phyloP scores from a whole-genome alignment of 768 basidiomycete species.

The Mycena kentingensis region DNA sequence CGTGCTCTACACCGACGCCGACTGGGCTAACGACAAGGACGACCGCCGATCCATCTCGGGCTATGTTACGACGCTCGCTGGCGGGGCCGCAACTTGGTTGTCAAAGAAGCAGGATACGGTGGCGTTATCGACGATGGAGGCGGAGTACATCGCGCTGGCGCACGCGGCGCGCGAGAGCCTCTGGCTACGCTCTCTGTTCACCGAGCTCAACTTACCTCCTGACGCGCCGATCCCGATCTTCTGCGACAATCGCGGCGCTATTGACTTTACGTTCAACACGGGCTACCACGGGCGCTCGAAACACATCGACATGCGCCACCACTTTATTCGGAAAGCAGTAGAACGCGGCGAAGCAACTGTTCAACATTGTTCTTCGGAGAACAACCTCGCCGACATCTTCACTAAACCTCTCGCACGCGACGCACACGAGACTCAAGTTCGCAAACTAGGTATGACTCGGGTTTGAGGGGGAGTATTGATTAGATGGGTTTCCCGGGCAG shows the following conservation, averaged over 20 bases:
- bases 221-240: conserved; percentile 10
- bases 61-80: conserved; percentile 30
- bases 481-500: too few species aligned
- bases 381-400: conserved; percentile 30
- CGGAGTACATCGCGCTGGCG: conserved; percentile 37
- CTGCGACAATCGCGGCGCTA: conserved; percentile 36
- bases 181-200: conserved; percentile 28
- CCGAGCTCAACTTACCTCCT: conserved; percentile 5
- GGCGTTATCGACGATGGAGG: conserved; percentile 36
- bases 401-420: too few species aligned
- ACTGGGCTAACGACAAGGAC: conserved; percentile 26
- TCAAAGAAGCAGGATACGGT: conserved; percentile 33
- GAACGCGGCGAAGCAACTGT: neutral
- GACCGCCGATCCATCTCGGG: conserved; percentile 30
- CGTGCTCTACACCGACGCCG: conserved; percentile 23
- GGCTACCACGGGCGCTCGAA: conserved; percentile 30
- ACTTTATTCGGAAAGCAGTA: conserved; percentile 30
- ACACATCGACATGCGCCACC: conserved; percentile 37
- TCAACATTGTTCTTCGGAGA: conserved; percentile 15
- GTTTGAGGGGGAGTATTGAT: too few species aligned
- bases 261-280: conserved; percentile 21
- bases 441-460: too few species aligned
- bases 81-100: conserved; percentile 34
- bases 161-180: conserved; percentile 32
- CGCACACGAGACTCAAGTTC: too few species aligned